Conservation (phyloP, 2,329 filamentous ascomycete genomes). For the Podosphaera leucotricha region DNA sequence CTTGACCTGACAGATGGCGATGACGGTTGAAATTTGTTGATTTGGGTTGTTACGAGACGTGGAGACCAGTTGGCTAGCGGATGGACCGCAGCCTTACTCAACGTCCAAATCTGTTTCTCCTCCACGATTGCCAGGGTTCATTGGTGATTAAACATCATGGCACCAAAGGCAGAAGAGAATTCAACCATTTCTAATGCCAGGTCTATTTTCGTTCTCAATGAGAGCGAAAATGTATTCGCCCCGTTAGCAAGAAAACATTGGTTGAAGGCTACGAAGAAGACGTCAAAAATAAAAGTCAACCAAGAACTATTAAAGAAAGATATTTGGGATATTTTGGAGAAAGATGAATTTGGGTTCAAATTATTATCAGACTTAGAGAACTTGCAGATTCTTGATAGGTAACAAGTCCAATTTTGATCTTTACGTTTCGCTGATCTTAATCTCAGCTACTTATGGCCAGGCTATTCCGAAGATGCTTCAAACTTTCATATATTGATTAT, state of each 20-base stretch:
- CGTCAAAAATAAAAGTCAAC: slow-evolving; percentile 48
- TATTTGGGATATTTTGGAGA: slow-evolving; percentile 75
- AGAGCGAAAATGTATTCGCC: slow-evolving; percentile 48
- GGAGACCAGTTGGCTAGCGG: too few species aligned
- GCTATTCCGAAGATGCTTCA: slow-evolving; percentile 67
- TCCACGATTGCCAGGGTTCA: not conserved
- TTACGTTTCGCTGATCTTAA: slow-evolving; percentile 8
- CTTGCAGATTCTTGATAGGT: slow-evolving; percentile 72
- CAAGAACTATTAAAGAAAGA: slow-evolving; percentile 60
- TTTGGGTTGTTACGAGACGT: not conserved
- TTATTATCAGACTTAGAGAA: slow-evolving; percentile 70
- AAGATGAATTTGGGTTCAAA: slow-evolving; percentile 53
- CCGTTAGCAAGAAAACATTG: slow-evolving; percentile 67
- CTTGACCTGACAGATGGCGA: not conserved
- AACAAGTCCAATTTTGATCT: slow-evolving; percentile 8
- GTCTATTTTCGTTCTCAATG: slow-evolving; percentile 17
- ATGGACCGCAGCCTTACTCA: not conserved
- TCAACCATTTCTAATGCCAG: not conserved
- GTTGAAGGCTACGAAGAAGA: slow-evolving; percentile 43
- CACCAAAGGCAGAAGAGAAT: not conserved
- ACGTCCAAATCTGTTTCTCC: too few species aligned
- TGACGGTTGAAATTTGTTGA: not conserved
- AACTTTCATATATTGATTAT: slow-evolving; percentile 82
- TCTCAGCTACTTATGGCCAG: slow-evolving; percentile 75
- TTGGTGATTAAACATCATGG: not conserved